A percentile compares a stretch with the other conserved stretches of the same genome.
Conservation (phyloP, 2,329 filamentous ascomycete species). For the Zelopaecilomyces penicillatus region DNA sequence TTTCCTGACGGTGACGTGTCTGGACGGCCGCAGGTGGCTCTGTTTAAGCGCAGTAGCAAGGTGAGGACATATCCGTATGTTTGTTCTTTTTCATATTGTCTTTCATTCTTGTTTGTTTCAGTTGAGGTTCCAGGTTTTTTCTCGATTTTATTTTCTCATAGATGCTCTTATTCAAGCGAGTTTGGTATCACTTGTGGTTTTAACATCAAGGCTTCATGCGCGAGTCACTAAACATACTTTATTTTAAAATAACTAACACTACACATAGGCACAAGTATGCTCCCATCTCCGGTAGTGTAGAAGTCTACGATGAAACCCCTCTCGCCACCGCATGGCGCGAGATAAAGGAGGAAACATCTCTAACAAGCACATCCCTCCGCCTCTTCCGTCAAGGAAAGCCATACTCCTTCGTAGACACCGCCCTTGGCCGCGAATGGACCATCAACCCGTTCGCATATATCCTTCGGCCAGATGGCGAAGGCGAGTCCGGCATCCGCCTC, state of each 20-base stretch:
- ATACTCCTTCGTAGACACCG: constrained; percentile 47
- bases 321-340: constrained; percentile 53
- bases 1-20: constrained; percentile 25
- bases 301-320: constrained; percentile 42
- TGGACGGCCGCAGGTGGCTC: constrained; percentile 42
- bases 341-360: constrained; percentile 52
- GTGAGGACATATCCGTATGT: constrained; percentile 52
- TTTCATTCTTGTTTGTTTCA: neutral
- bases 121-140: neutral
- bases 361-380: constrained; percentile 37
- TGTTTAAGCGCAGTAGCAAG: constrained; percentile 53
- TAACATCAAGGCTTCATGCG: too few species aligned
- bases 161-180: too few species aligned
- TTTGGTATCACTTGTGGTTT: too few species aligned
- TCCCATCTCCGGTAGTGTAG: constrained; percentile 54
- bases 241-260: too few species aligned
- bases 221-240: too few species aligned
- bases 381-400: constrained; percentile 50
- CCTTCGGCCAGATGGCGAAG: constrained; percentile 27
- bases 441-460: constrained; percentile 55
- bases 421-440: constrained; percentile 49
- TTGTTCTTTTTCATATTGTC: constrained; percentile 1
- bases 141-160: neutral
- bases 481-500: constrained; percentile 40
- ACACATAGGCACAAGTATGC: constrained; percentile 45